Conservation (phyloP, 2,329 filamentous ascomycete genomes). For the Elsinoe necatrix region DNA sequence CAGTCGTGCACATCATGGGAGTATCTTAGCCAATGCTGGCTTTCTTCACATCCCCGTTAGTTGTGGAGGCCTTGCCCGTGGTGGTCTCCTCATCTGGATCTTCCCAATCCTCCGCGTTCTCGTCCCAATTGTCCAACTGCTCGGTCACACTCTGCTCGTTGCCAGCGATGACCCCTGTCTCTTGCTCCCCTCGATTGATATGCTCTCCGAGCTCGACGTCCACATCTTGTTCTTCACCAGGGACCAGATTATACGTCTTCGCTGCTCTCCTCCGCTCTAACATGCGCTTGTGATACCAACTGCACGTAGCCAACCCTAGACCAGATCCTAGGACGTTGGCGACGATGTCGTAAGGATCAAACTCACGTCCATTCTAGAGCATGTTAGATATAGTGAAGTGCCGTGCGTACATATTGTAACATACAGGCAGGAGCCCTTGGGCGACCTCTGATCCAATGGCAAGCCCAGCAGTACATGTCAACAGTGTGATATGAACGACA, state of each 20-base stretch:
- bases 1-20: conserved; percentile 14
- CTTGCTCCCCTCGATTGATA: conserved; percentile 24
- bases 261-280: conserved; percentile 72
- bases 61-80: conserved; percentile 13
- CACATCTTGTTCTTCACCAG: conserved; percentile 46
- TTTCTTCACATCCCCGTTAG: conserved; percentile 23
- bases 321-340: conserved; percentile 79
- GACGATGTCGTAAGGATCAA: conserved; percentile 76
- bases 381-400: not conserved
- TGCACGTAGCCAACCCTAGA: conserved; percentile 62
- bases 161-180: conserved; percentile 40
- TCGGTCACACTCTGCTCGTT: conserved; percentile 61
- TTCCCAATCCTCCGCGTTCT: conserved; percentile 66
- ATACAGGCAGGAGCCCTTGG: conserved; percentile 58
- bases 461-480: conserved; percentile 66
- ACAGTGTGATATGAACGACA: conserved; percentile 71
- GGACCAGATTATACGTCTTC: conserved; percentile 63
- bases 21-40: conserved; percentile 8
- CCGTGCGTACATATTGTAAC: conserved; percentile 36
- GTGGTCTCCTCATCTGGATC: conserved; percentile 40
- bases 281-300: conserved; percentile 94
- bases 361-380: conserved; percentile 41
- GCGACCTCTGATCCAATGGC: conserved; percentile 68
- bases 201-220: conserved; percentile 72
- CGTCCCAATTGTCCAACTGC: conserved; percentile 89